These are phyloP conservation scores for Ophiostoma himal-ulmi DNA, from an alignment of 2,329 filamentous ascomycete species.

Conservation along the genomic window DNA sequence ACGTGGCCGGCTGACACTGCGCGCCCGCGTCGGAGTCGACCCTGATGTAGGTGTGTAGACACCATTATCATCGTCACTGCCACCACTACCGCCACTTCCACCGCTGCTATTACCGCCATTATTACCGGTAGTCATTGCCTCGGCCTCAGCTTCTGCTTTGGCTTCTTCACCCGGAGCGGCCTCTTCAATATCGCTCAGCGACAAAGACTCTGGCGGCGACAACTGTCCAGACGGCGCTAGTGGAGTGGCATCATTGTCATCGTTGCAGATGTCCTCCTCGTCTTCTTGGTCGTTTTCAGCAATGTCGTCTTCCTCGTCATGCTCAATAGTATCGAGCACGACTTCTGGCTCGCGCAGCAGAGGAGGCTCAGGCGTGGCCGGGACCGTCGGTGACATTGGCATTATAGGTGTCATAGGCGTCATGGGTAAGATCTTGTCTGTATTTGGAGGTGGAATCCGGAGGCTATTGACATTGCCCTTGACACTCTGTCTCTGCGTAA, in stretches of 20 bases:
- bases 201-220: constrained; percentile 14
- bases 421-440: constrained; percentile 33
- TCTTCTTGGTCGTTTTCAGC: neutral
- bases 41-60: neutral
- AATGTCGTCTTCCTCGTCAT: constrained; percentile 21
- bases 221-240: constrained; percentile 1
- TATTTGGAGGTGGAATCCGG: constrained; percentile 22
- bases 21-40: neutral
- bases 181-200: constrained; percentile 22
- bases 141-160: constrained; percentile 5
- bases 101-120: neutral
- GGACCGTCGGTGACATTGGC: constrained; percentile 19
- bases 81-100: neutral
- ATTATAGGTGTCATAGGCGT: constrained; percentile 30
- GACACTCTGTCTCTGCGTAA: neutral
- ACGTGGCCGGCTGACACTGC: neutral
- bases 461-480: neutral
- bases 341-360: neutral
- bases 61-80: neutral
- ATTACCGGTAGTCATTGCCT: neutral
- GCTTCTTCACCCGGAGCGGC: constrained; percentile 17
- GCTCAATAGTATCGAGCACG: constrained; percentile 26
- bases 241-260: neutral
- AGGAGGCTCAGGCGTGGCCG: neutral
- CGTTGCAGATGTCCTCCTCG: neutral